phyloP scores from a whole-genome alignment of 106 monocot genomes.

The Ottelia alismoides region DNA sequence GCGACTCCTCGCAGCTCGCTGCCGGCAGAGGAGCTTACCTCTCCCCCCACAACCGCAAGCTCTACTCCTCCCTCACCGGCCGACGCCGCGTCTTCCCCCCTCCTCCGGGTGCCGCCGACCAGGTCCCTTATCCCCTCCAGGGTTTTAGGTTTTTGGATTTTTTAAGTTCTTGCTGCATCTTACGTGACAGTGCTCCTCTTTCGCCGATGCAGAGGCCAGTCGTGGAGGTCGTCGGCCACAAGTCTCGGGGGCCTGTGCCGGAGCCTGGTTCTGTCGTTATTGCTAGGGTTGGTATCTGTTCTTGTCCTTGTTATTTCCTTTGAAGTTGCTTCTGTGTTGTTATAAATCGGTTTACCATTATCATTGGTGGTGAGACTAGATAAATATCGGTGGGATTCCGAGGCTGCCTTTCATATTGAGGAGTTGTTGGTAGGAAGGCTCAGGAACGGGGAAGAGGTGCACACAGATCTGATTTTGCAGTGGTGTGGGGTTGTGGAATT shows the following conservation, averaged over 20 bases:
- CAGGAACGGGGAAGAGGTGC: no score
- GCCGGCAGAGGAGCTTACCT: constrained; percentile 19
- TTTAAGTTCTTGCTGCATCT: background rate
- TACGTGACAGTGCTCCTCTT: background rate
- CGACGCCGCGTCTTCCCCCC: constrained; percentile 14
- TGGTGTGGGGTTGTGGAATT: no score
- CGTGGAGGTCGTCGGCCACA: constrained; percentile 67
- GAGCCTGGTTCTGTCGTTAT: constrained; percentile 59
- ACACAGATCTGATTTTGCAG: no score
- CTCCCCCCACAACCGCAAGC: constrained; percentile 8
- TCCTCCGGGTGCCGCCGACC: constrained; percentile 33
- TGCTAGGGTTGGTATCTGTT: no score
- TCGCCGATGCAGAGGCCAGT: constrained; percentile 38
- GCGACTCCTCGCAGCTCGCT: constrained; percentile 5
- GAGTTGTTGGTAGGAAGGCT: no score
- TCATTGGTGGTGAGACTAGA: no score
- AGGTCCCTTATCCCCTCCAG: constrained; percentile 13
- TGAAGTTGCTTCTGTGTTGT: no score
- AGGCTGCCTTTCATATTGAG: no score
- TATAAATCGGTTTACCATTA: no score
- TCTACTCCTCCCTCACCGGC: constrained; percentile 22
- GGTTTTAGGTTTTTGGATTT: background rate
- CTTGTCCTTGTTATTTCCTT: no score
- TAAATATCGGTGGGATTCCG: no score
- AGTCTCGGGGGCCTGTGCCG: constrained; percentile 68